phyloP scores from a whole-genome alignment of 148 eudicot genomes.

The Vaccinium vitisidaea region DNA sequence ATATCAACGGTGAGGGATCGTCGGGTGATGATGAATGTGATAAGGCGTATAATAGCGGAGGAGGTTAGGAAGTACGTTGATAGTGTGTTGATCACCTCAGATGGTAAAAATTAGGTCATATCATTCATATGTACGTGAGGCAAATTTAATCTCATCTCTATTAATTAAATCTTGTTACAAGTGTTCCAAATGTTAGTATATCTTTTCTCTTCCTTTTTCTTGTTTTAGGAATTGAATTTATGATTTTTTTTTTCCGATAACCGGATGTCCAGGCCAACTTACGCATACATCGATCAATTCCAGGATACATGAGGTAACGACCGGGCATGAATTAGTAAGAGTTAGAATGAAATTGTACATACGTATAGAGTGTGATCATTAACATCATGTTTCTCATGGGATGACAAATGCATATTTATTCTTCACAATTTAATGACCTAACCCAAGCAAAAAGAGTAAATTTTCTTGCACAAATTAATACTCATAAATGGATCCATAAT shows the following conservation, averaged over 20 bases:
- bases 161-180: background rate
- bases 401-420: background rate
- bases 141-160: background rate
- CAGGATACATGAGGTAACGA: too few species aligned
- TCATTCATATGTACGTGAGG: background rate
- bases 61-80: constrained; percentile 37
- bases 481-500: background rate
- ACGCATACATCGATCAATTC: too few species aligned
- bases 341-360: too few species aligned
- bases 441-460: background rate
- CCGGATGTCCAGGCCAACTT: too few species aligned
- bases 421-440: background rate
- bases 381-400: too few species aligned
- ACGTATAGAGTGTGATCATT: background rate
- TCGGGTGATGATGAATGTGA: constrained; percentile 20
- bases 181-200: background rate
- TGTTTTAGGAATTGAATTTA: background rate
- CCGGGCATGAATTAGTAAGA: background rate
- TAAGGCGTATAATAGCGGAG: constrained; percentile 33
- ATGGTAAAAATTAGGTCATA: background rate
- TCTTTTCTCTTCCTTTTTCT: background rate
- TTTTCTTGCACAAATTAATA: background rate
- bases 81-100: background rate
- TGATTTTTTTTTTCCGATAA: background rate
- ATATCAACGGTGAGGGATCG: constrained; percentile 4